Percentiles rank a stretch among this genome's conserved stretches.
Conservation (phyloP, 176 grass and related monocot genomes). For the Aegilops tauschii region DNA sequence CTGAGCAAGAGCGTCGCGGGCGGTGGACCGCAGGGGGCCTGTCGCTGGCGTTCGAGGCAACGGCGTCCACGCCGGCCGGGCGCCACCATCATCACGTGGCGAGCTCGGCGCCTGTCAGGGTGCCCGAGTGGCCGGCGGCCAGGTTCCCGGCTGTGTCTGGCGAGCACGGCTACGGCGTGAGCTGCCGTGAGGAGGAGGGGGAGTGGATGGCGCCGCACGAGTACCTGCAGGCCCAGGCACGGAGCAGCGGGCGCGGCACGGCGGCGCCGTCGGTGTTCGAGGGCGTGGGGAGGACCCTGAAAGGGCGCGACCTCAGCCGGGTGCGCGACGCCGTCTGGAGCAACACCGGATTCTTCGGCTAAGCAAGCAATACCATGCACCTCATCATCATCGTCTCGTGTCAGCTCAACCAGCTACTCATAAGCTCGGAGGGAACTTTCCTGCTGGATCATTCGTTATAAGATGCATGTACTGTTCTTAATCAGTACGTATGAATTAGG, state of each 20-base stretch:
- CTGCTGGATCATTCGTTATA: too few relatives aligned
- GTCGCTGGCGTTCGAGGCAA: background rate
- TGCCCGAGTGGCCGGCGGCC: conserved; percentile 2
- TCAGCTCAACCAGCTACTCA: background rate
- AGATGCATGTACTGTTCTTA: background rate
- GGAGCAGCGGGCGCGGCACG: background rate
- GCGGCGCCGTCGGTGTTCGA: conserved; percentile 23
- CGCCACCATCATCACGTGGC: conserved; percentile 8
- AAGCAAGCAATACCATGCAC: background rate
- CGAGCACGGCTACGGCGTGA: conserved; percentile 15
- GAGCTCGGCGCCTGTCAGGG: conserved; percentile 1
- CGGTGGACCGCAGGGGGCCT: conserved; percentile 4
- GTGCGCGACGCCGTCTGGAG: conserved; percentile 36
- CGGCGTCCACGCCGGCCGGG: background rate
- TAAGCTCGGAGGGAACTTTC: too few relatives aligned
- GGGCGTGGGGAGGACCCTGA: conserved; percentile 28
- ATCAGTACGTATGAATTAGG: too few relatives aligned
- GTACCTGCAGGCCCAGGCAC: conserved; percentile 8
- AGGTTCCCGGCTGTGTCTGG: background rate
- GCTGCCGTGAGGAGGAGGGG: background rate
- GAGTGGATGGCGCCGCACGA: conserved; percentile 36
- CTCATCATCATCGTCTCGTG: background rate
- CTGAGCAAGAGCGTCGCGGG: background rate
- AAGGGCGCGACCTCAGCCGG: conserved; percentile 23
- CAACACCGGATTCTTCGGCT: conserved; percentile 27